These are phyloP conservation scores for Teratosphaeria pseudoeucalypti DNA, from an alignment of 2,329 filamentous ascomycete genomes.

Conservation along the genomic window DNA sequence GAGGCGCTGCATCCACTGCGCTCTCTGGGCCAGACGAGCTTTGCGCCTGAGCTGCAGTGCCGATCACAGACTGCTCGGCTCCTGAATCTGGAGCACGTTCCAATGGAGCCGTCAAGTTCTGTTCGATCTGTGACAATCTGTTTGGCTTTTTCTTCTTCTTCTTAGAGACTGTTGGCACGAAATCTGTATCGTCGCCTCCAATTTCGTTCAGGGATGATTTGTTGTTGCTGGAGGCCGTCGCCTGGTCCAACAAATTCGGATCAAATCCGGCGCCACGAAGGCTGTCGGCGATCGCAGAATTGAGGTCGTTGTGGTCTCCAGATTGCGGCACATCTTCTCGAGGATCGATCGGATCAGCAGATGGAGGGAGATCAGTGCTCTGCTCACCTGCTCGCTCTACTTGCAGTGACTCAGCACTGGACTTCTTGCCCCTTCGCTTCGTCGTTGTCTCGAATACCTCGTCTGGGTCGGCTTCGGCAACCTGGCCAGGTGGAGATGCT, in stretches of 20 bases:
- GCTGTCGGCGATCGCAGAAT: conserved; percentile 27
- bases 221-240: conserved; percentile 21
- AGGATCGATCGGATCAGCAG: background rate
- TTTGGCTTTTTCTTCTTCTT: background rate
- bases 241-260: conserved; percentile 27
- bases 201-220: conserved; percentile 6
- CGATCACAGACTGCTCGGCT: background rate
- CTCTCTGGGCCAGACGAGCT: too few species aligned
- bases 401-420: conserved; percentile 9
- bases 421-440: conserved; percentile 25
- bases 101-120: background rate
- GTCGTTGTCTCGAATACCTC: conserved; percentile 15
- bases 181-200: background rate
- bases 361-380: background rate
- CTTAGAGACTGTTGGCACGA: background rate
- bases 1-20: background rate
- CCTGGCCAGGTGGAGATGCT: conserved; percentile 22
- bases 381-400: background rate
- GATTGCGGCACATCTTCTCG: background rate
- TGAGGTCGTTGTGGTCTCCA: conserved; percentile 17
- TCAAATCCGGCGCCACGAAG: conserved; percentile 26
- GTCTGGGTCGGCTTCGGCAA: conserved; percentile 26
- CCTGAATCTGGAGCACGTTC: background rate
- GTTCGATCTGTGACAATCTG: background rate
- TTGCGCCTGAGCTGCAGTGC: background rate